Conservation (phyloP, 495 filamentous ascomycete genomes). For the Parathielavia hyrcaniae region DNA sequence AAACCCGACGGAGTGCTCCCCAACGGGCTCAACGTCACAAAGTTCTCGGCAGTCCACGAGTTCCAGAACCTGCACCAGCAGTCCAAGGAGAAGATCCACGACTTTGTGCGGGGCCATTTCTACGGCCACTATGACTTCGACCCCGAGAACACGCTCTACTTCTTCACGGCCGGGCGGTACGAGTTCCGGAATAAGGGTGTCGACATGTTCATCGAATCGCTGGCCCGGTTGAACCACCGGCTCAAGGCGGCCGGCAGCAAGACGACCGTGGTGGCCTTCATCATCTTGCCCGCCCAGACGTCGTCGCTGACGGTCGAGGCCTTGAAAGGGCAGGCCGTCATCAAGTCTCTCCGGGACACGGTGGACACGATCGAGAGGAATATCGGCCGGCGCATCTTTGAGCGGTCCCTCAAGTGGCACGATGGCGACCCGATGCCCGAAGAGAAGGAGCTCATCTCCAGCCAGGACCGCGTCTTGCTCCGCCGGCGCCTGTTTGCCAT, state of each 20-base stretch:
- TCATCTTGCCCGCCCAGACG: slow-evolving; percentile 99
- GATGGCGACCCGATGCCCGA: slow-evolving; percentile 89
- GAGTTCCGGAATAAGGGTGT: slow-evolving; percentile 98
- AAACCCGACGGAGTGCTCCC: slow-evolving; percentile 96
- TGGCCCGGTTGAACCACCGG: slow-evolving; percentile 88
- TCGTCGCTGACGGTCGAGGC: slow-evolving; percentile 92
- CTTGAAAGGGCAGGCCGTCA: slow-evolving; percentile 91
- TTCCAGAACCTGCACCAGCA: slow-evolving; percentile 98
- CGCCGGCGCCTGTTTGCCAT: slow-evolving; percentile 89
- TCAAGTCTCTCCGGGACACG: slow-evolving; percentile 91
- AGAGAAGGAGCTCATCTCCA: slow-evolving; percentile 87
- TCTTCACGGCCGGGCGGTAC: slow-evolving; percentile 94
- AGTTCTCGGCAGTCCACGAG: slow-evolving; percentile 97
- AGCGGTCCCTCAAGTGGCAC: slow-evolving; percentile 86
- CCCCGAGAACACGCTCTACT: slow-evolving; percentile 92
- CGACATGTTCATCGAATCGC: slow-evolving; percentile 97
- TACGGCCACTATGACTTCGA: slow-evolving; percentile 98
- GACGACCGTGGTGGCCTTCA: slow-evolving; percentile 95
- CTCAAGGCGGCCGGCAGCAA: slow-evolving; percentile 80
- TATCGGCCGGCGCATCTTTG: slow-evolving; percentile 89
- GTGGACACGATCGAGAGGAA: slow-evolving; percentile 83
- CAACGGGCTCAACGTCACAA: slow-evolving; percentile 96
- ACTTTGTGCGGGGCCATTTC: slow-evolving; percentile 97
- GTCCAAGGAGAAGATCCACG: slow-evolving; percentile 93
- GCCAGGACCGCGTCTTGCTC: slow-evolving; percentile 87